Evolutionary conservation across 208 protist species (phyloP).

Genomic region (Phytomonas francai): DNA sequence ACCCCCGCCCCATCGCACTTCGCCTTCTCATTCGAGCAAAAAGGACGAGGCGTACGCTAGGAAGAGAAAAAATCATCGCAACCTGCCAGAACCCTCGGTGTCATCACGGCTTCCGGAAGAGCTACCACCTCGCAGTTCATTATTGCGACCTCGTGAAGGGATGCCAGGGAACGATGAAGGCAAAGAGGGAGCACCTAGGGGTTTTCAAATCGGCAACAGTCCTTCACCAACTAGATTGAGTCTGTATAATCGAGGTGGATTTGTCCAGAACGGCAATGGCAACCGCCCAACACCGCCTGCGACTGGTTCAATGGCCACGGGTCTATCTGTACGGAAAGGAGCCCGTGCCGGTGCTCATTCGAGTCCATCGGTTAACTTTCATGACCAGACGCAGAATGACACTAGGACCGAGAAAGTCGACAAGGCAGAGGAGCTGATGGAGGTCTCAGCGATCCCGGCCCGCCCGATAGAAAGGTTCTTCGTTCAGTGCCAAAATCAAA

Average conservation of each 20-base stretch:
- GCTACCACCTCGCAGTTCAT: not conserved
- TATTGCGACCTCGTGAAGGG: not conserved
- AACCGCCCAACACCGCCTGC: not conserved
- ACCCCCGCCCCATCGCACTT: not conserved
- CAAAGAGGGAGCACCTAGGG: not conserved
- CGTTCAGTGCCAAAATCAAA: constrained; percentile 34
- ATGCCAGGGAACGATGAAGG: not conserved
- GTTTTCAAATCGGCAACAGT: not conserved
- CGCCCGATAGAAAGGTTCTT: constrained; percentile 80
- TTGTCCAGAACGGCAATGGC: not conserved
- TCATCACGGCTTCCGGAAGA: not conserved
- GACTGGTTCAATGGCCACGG: not conserved
- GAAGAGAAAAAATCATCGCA: not conserved
- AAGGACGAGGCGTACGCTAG: not conserved
- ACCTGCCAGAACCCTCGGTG: not conserved
- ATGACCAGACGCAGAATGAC: not conserved
- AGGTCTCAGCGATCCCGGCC: constrained; percentile 28
- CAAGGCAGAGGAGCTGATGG: constrained; percentile 65
- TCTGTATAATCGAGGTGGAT: not conserved
- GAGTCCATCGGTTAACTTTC: not conserved
- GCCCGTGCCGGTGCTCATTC: not conserved
- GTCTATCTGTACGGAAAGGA: not conserved
- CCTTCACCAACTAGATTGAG: not conserved
- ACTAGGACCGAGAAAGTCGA: not conserved
- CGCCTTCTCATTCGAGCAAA: not conserved